Evolutionary conservation across 106 monocot species (phyloP).

Genomic region (Phalaenopsis aphrodite): DNA sequence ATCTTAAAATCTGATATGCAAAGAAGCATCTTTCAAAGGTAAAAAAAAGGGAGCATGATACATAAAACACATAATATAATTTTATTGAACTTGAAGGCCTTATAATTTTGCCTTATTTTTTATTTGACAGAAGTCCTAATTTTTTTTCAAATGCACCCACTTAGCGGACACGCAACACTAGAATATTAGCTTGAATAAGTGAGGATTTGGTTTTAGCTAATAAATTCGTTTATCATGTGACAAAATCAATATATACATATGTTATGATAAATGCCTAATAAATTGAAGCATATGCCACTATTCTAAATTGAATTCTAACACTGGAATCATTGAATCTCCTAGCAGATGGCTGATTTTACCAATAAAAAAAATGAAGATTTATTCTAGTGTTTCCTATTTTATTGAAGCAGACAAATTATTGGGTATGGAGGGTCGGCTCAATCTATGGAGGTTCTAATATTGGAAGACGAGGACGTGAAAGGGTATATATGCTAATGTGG

Average conservation of each 20-base stretch:
- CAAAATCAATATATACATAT: neutral
- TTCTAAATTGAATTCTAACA: neutral
- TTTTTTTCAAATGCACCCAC: neutral
- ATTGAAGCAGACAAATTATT: slow-evolving; percentile 77
- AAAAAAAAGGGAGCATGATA: neutral
- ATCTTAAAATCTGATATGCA: neutral
- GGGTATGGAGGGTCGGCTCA: slow-evolving; percentile 88
- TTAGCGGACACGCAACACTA: neutral
- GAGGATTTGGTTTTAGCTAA: neutral
- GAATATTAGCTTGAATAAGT: neutral
- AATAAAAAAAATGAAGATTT: slow-evolving; percentile 2
- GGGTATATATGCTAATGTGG: slow-evolving; percentile 48
- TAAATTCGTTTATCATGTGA: neutral
- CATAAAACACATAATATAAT: neutral
- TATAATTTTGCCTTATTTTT: neutral
- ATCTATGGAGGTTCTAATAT: slow-evolving; percentile 30
- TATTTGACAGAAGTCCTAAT: neutral
- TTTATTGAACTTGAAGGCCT: neutral
- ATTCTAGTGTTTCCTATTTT: slow-evolving; percentile 18
- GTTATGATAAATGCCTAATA: neutral
- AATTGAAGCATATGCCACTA: neutral
- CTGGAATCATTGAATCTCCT: neutral
- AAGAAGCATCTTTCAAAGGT: neutral
- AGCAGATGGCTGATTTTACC: slow-evolving; percentile 10
- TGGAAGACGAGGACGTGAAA: slow-evolving; percentile 46